Evolutionary conservation across 768 basidiomycete genomes (phyloP).

Genomic region (Boletus speciosus): DNA sequence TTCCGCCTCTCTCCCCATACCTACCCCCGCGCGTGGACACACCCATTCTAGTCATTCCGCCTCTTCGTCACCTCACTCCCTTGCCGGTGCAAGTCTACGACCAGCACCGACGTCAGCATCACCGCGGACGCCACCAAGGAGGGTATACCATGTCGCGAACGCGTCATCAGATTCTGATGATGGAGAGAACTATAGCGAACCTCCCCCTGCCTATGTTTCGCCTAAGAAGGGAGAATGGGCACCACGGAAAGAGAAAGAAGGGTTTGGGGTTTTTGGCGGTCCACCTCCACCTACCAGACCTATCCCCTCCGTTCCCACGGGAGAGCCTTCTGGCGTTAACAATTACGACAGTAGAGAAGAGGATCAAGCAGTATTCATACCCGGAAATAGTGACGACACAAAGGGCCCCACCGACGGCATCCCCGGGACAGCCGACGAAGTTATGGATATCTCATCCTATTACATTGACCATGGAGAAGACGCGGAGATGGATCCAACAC

Average conservation of each 20-base stretch:
- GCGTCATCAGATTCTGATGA: constrained; percentile 27
- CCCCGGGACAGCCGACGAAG: constrained; percentile 24
- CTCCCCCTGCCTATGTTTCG: constrained; percentile 47
- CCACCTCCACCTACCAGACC: constrained; percentile 16
- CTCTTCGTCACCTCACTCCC: constrained; percentile 12
- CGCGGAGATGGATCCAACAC: constrained; percentile 5
- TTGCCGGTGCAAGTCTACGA: not conserved
- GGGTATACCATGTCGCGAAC: constrained; percentile 43
- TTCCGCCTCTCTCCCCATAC: constrained; percentile 21
- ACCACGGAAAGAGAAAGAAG: constrained; percentile 21
- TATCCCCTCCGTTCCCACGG: constrained; percentile 16
- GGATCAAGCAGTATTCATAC: not conserved
- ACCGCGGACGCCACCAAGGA: constrained; percentile 36
- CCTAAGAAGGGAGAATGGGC: constrained; percentile 9
- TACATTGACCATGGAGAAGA: constrained; percentile 13
- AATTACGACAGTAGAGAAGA: not conserved
- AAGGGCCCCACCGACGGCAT: constrained; percentile 3
- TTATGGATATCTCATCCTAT: constrained; percentile 28
- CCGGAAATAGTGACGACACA: not conserved
- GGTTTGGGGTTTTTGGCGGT: not conserved
- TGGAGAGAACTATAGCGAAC: constrained; percentile 29
- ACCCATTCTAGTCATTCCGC: constrained; percentile 5
- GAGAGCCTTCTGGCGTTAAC: constrained; percentile 7
- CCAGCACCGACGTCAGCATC: constrained; percentile 7
- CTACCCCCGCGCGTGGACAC: constrained; percentile 8